Evolutionary conservation across 257 asterid species (phyloP), one percentile per base, ranked within the genome.

Genomic region (Handroanthus guayacan): DNA sequence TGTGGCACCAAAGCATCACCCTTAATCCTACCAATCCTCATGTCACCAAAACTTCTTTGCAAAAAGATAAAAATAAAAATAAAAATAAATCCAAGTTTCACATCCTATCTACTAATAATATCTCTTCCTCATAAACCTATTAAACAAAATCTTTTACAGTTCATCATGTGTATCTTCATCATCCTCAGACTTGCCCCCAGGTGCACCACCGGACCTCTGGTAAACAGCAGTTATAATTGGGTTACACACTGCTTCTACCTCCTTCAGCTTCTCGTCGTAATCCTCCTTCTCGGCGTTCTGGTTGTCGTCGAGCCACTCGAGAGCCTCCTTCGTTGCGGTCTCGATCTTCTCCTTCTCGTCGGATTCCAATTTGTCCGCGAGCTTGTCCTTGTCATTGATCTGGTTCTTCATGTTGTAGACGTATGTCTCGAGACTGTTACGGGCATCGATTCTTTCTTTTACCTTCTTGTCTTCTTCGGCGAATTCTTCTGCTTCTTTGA

Each of bases 401-500:
- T 88, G 97, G 83, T 79, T 87, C 87, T 75, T 91, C 97, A 93
- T 91, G 91, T 89, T 91, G 89, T 93, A 91, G 1, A 91, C 85
- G 10, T 88, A 93, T 0, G 95, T 93, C 84, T 93, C 97, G 17
- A 93, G 84, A 80, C 88, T 82, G 87, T 93, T 91, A n/a, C 91
- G 82, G 0, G 97, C 94, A n/a, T 93, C 98, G 9, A 91, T 89
- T 54, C 82, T 88, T 62, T 93, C 96, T 64, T 91, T 91, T 20
- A 89, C 90, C 82, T 89, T 93, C 85, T 91, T 91, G 90, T 93
- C 98, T 75, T 93, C 98, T 56, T 93, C 98, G 0, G 97, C 97
- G 6, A 91, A 93, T 61, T 91, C 98, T 76, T 90, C 98, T 0
- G 97, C 98, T 48, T 92, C 97, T 2, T 72, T 91, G 50, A 93